Evolutionary conservation across 2,329 filamentous ascomycete genomes (phyloP).

Genomic region (Ophiostoma sp.): DNA sequence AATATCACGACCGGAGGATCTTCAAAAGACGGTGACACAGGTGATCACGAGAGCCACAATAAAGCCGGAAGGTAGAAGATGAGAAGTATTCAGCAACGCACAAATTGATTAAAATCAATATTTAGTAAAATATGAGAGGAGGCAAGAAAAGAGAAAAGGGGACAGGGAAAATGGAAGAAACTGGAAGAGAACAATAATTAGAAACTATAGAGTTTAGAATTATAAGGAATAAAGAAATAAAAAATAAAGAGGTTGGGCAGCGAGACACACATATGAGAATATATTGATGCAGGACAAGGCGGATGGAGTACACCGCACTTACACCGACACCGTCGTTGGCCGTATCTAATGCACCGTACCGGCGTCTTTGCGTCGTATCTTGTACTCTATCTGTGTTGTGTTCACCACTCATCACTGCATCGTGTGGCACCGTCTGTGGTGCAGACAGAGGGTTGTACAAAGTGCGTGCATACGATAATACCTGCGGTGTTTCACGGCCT

Average conservation of each 20-base stretch:
- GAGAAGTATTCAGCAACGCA: too few relatives aligned
- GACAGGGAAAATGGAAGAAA: not conserved
- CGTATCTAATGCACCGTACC: not conserved
- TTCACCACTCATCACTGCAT: not conserved
- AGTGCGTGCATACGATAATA: conserved; percentile 7
- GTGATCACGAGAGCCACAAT: not conserved
- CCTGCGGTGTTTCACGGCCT: not conserved
- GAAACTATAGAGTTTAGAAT: not conserved
- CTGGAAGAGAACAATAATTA: not conserved
- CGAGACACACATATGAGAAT: not conserved
- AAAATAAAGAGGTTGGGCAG: conserved; percentile 10
- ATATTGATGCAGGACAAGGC: not conserved
- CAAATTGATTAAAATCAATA: not conserved
- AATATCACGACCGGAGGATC: not conserved
- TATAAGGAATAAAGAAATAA: not conserved
- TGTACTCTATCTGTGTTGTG: not conserved
- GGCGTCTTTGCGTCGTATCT: not conserved
- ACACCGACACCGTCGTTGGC: conserved; percentile 8
- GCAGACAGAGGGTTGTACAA: not conserved
- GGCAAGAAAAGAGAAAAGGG: not conserved
- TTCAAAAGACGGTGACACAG: conserved; percentile 10
- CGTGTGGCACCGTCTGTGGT: not conserved
- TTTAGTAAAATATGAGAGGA: not conserved
- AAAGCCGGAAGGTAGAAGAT: not conserved
- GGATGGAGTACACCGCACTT: conserved; percentile 7